Conservation (phyloP, 352 stramenopile species). For the Pythium monospermum region DNA sequence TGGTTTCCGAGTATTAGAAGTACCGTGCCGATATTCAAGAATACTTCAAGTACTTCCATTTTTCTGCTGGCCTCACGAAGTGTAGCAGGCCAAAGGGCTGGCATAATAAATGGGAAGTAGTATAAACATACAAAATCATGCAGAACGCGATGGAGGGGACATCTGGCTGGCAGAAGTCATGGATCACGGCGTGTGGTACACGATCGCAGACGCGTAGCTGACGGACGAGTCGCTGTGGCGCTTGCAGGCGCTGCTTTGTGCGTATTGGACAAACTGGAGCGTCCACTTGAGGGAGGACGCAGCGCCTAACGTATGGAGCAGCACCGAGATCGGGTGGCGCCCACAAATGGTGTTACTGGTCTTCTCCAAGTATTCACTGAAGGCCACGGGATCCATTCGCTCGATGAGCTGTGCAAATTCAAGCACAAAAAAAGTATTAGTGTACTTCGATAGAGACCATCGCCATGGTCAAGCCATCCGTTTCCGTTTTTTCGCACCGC, state of each 20-base stretch:
- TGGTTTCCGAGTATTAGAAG: not conserved
- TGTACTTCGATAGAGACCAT: too few relatives aligned
- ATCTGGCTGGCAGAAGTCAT: too few relatives aligned
- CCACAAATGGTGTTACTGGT: conserved; percentile 97
- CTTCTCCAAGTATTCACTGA: conserved; percentile 92
- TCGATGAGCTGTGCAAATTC: conserved; percentile 93
- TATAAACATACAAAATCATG: too few relatives aligned
- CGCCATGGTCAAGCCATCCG: too few relatives aligned
- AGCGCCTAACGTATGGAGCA: conserved; percentile 60
- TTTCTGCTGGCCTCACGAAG: not conserved
- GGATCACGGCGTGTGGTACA: conserved; percentile 59
- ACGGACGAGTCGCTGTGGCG: conserved; percentile 89
- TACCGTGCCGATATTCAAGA: not conserved
- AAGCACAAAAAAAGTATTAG: too few relatives aligned
- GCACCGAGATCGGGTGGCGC: conserved; percentile 90
- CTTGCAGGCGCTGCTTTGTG: conserved; percentile 86
- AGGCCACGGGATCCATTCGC: conserved; percentile 86
- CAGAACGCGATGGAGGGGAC: too few relatives aligned
- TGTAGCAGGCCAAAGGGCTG: too few relatives aligned
- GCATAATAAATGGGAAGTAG: too few relatives aligned
- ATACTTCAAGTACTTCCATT: too few relatives aligned
- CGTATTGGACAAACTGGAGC: conserved; percentile 93
- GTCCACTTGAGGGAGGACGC: conserved; percentile 52
- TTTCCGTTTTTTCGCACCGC: too few relatives aligned
- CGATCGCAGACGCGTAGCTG: conserved; percentile 93